Evolutionary conservation across 352 stramenopile genomes (phyloP).

Genomic region (Phytophthora aleatoria): DNA sequence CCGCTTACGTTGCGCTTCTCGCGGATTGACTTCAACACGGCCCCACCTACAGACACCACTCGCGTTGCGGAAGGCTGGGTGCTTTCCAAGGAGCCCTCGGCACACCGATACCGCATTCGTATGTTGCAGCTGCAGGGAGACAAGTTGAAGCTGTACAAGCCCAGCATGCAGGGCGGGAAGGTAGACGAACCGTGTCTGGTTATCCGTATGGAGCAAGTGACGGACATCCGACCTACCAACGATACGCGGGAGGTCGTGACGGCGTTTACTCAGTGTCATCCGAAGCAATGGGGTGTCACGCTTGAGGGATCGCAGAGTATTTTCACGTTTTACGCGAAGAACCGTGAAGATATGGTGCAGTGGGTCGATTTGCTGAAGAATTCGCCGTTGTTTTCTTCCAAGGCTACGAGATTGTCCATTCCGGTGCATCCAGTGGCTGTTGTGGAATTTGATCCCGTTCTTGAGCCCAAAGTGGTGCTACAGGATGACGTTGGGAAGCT

Average conservation of each 20-base stretch:
- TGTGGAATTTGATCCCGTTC: slow-evolving; percentile 70
- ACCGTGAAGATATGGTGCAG: slow-evolving; percentile 76
- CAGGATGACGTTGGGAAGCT: slow-evolving; percentile 77
- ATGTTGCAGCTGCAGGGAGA: slow-evolving; percentile 84
- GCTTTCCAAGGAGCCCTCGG: slow-evolving; percentile 80
- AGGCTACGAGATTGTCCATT: slow-evolving; percentile 68
- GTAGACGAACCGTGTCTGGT: slow-evolving; percentile 71
- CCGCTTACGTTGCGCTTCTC: slow-evolving; percentile 87
- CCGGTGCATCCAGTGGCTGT: slow-evolving; percentile 80
- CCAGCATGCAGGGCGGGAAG: slow-evolving; percentile 78
- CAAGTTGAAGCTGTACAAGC: slow-evolving; percentile 85
- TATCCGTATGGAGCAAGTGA: slow-evolving; percentile 85
- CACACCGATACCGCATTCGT: slow-evolving; percentile 75
- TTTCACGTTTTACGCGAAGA: slow-evolving; percentile 87
- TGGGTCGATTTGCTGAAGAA: slow-evolving; percentile 91
- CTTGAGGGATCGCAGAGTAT: slow-evolving; percentile 82
- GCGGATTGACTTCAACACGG: slow-evolving; percentile 57
- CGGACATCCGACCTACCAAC: slow-evolving; percentile 83
- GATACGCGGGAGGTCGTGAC: slow-evolving; percentile 79
- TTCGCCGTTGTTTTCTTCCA: slow-evolving; percentile 70
- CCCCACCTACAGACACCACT: slow-evolving; percentile 32
- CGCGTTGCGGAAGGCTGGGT: slow-evolving; percentile 87
- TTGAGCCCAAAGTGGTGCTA: slow-evolving; percentile 75
- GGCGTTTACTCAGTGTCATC: slow-evolving; percentile 81
- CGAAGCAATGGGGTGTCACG: slow-evolving; percentile 87